Base-by-base conservation (phyloP, 257 asterid species). In the Leonotis leonurus region DNA sequence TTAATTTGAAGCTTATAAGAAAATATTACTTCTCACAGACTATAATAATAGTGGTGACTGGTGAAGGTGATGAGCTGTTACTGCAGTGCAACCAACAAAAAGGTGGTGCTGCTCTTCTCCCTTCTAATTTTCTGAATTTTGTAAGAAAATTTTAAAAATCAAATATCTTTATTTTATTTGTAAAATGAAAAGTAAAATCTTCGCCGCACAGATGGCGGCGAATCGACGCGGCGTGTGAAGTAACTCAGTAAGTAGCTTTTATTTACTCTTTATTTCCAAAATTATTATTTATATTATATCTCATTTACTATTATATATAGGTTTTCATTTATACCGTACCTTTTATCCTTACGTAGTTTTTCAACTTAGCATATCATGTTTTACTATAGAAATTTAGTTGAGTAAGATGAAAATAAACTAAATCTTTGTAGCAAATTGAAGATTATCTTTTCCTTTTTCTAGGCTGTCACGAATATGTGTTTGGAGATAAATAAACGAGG, bases 11-110 rank as follows among this genome's bases (percentile, higher is more conserved):
- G 20, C n/a, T 12, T 16, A 25, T 25, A 41, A 5, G 12, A 1
- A 4, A 16, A 44, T 58, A n/a, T n/a, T n/a, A n/a, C n/a, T n/a
- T n/a, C n/a, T n/a, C n/a, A n/a, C n/a, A n/a, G n/a, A n/a, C n/a
- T n/a, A n/a, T n/a, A n/a, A 40, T 40, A 67, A 55, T 41, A 69
- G 51, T 56, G 61, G 54, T n/a, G n/a, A n/a, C n/a, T 13, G 2
- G 69, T 0, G 68, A 21, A 43, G 60, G 60, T 33, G 71, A 56
- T 74, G 78, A 63, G 78, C 56, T 68, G 78, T 61, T 45, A 9
- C 27, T 0, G 3, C 6, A 17, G 27, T 0, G 44, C 4, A 18
- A 13, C 27, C 33, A 43, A 29, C 36, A 20, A 55, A 32, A 26
- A 43, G 60, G 61, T 45, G 68, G 60, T 48, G 62, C 60, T 44